Conservation (phyloP, 331 rosid species). For the Spiraea crenata region DNA sequence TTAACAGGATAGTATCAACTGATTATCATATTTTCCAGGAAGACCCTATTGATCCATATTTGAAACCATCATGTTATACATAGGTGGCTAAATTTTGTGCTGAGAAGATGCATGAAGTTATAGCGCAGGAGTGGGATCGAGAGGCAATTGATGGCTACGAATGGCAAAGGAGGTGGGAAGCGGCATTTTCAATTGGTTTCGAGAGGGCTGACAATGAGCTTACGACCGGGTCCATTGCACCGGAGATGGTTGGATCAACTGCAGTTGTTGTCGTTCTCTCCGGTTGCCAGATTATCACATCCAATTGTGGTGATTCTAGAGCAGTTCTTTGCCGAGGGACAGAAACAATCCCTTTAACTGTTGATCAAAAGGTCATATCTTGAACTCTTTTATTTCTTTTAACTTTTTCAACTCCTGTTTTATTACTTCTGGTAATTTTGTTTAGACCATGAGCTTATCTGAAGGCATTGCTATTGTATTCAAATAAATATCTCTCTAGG, state of each 20-base stretch:
- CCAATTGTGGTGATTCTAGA: constrained; percentile 91
- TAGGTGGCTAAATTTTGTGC: constrained; percentile 94
- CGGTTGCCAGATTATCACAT: constrained; percentile 80
- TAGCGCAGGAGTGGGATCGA: constrained; percentile 76
- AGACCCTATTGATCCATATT: background rate
- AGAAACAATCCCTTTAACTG: constrained; percentile 69
- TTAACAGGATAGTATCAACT: too few species aligned
- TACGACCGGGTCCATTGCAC: constrained; percentile 42
- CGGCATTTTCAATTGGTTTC: constrained; percentile 60
- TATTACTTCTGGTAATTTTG: background rate
- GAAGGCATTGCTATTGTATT: too few species aligned
- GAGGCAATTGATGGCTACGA: constrained; percentile 37
- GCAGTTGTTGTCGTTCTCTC: constrained; percentile 73
- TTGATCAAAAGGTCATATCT: constrained; percentile 77
- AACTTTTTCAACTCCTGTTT: background rate
- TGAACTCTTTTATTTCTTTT: constrained; percentile 8
- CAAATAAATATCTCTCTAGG: too few species aligned
- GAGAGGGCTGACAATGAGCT: constrained; percentile 68
- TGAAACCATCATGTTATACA: constrained; percentile 20
- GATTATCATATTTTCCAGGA: too few species aligned
- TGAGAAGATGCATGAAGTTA: constrained; percentile 66
- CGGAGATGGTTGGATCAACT: constrained; percentile 93
- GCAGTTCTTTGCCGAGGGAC: constrained; percentile 72
- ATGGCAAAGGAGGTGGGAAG: constrained; percentile 84
- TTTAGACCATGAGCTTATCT: too few species aligned